Percentiles rank a stretch among this genome's conserved stretches.
Conservation (phyloP, 2,329 filamentous ascomycete species). For the Myriosclerotinia curreyana region DNA sequence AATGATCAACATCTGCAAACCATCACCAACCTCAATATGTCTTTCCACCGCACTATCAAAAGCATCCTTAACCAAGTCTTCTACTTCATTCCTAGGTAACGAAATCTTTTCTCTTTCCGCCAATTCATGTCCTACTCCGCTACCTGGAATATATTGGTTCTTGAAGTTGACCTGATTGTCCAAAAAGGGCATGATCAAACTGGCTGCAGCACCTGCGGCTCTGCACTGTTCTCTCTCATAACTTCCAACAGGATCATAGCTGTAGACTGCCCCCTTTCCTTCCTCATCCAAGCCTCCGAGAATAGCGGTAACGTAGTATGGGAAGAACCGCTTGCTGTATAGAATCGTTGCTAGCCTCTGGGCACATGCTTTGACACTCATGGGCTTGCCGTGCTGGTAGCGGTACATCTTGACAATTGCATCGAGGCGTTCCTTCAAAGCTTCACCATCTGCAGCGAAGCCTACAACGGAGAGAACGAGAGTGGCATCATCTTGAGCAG, state of each 20-base stretch:
- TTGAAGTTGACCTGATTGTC: constrained; percentile 99
- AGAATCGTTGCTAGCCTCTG: constrained; percentile 93
- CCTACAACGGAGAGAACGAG: constrained; percentile 93
- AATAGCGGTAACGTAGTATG: constrained; percentile 96
- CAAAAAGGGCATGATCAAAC: constrained; percentile 97
- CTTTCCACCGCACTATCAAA: constrained; percentile 98
- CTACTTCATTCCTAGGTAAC: constrained; percentile 69
- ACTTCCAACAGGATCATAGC: constrained; percentile 95
- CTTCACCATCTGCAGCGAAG: constrained; percentile 91
- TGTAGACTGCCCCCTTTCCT: constrained; percentile 90
- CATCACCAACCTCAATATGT: constrained; percentile 98
- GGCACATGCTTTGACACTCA: constrained; percentile 90
- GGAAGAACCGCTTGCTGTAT: constrained; percentile 98
- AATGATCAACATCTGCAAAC: constrained; percentile 91
- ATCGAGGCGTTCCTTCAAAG: constrained; percentile 89
- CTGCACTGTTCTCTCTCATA: constrained; percentile 97
- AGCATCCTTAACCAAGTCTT: constrained; percentile 89
- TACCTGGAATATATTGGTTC: constrained; percentile 92
- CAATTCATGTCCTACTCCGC: constrained; percentile 77
- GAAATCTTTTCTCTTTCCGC: constrained; percentile 68
- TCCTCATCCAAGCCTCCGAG: constrained; percentile 92
- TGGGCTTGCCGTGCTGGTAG: constrained; percentile 95
- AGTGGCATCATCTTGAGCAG: constrained; percentile 77
- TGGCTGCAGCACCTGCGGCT: constrained; percentile 86
- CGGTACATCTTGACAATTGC: constrained; percentile 98